These are phyloP conservation scores for Cymbopogon flexuosus DNA, from an alignment of 202 grass and related monocot genomes.

Conservation along the genomic window DNA sequence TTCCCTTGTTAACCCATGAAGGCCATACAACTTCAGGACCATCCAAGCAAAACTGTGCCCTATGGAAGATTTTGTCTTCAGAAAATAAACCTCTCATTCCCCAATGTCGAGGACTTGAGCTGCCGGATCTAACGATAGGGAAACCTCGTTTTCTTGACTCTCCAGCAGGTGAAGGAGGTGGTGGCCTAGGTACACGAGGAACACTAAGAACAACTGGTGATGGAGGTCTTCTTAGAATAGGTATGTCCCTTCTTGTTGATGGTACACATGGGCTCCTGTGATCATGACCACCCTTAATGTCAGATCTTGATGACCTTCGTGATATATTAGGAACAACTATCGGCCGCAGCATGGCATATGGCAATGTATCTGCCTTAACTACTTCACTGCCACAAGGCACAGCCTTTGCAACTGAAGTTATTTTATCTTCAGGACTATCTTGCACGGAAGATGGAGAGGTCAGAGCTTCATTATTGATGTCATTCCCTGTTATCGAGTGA, in stretches of 20 bases:
- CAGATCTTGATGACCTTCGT: constrained; percentile 78
- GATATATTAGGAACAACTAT: constrained; percentile 87
- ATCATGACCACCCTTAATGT: constrained; percentile 71
- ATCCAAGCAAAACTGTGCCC: constrained; percentile 76
- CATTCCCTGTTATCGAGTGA: constrained; percentile 44
- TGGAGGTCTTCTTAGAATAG: constrained; percentile 71
- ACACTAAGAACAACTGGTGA: constrained; percentile 93
- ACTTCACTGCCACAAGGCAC: constrained; percentile 58
- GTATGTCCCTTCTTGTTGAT: constrained; percentile 75
- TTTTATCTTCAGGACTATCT: constrained; percentile 64
- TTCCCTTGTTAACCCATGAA: constrained; percentile 64
- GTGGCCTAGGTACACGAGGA: constrained; percentile 71
- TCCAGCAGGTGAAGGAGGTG: constrained; percentile 75
- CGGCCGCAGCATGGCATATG: constrained; percentile 79
- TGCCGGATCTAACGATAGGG: constrained; percentile 88
- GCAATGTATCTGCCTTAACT: constrained; percentile 72
- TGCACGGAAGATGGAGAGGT: constrained; percentile 38
- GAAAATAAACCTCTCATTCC: constrained; percentile 75
- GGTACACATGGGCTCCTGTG: constrained; percentile 81
- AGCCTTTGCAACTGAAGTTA: constrained; percentile 33
- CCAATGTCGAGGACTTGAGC: constrained; percentile 95
- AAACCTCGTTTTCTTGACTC: constrained; percentile 85
- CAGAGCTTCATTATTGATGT: constrained; percentile 39
- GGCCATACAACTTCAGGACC: constrained; percentile 98
- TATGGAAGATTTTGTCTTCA: constrained; percentile 69